Conservation (phyloP, 257 asterid genomes). For the Lycium barbarum region DNA sequence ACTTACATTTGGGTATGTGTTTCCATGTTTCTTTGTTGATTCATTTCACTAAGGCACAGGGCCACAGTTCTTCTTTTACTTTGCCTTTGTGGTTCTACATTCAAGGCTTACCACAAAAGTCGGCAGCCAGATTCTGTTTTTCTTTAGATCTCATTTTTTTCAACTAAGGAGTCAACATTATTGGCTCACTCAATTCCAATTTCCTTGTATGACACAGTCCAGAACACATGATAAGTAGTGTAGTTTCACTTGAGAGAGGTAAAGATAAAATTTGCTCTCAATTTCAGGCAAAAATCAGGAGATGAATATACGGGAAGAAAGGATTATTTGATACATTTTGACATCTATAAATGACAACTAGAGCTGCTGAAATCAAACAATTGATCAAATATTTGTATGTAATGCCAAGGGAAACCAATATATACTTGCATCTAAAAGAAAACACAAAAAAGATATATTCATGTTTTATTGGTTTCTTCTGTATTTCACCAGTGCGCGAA, state of each 20-base stretch:
- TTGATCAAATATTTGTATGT: neutral
- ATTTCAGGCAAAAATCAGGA: conserved; percentile 9
- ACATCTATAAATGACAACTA: conserved; percentile 19
- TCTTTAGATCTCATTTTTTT: neutral
- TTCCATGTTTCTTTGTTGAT: neutral
- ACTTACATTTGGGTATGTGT: neutral
- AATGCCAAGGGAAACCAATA: neutral
- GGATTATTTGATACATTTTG: conserved; percentile 2
- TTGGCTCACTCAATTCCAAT: neutral
- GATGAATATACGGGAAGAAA: neutral
- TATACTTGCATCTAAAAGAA: neutral
- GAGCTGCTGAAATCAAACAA: neutral
- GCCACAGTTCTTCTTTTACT: neutral
- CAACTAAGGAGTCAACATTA: neutral
- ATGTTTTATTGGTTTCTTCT: conserved; percentile 5
- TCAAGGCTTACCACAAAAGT: neutral
- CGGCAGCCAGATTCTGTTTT: neutral
- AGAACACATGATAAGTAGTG: neutral
- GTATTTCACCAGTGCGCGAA: neutral
- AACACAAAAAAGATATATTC: neutral
- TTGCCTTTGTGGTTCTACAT: neutral
- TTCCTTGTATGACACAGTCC: neutral
- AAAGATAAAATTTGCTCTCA: neutral
- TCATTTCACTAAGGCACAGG: neutral
- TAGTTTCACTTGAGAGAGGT: neutral